Evolutionary conservation across 2,329 filamentous ascomycete species (phyloP), one percentile per base, ranked within the genome.

Genomic region (Dactylonectria macrodidyma): DNA sequence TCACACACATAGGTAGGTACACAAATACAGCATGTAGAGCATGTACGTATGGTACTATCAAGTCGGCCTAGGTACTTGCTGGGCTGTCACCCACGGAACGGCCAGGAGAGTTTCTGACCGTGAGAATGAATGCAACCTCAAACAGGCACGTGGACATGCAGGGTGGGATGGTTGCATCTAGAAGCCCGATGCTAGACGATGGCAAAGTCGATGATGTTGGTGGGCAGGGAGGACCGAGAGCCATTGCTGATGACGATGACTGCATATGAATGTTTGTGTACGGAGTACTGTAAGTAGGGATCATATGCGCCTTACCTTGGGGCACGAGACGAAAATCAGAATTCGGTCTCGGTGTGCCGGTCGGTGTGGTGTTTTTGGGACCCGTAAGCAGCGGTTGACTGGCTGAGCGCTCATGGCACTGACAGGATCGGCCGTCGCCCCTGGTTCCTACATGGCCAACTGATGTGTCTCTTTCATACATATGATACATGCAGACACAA

Each of bases 261-360:
- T 58, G 60, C 60, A 63, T 63, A 26, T 44, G 54, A 12, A 44
- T 30, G 26, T 30, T 30, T 30, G 26, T 30, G 26, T 30, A 4
- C 26, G 26, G 26, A 30, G 26, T 30, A 30, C 26, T 30, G 26
- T 30, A 7, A 30, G 26, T 30, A 30, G 26, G 26, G 26, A 30
- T 30, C 26, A 30, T 30, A 30, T 56, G 54, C n/a, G 12, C n/a
- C n/a, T 54, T 54, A 33, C 34, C 36, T 51, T 51, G 24, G 26
- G 16, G 19, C 24, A 50, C 19, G 19, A 24, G 47, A 26, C 47
- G 41, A n/a, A 44, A 14, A 44, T 14, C 14, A 51, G 57, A 44
- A 62, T 34, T 30, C 30, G 33, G 48, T 59, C 48, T 65, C 62
- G 62, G 62, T 65, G 55, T 65, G 62, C 33, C 48, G 54, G 62